Evolutionary conservation across 2,329 filamentous ascomycete species (phyloP), one percentile per base, ranked within the genome.

Genomic region (Cordyceps tenuipes): DNA sequence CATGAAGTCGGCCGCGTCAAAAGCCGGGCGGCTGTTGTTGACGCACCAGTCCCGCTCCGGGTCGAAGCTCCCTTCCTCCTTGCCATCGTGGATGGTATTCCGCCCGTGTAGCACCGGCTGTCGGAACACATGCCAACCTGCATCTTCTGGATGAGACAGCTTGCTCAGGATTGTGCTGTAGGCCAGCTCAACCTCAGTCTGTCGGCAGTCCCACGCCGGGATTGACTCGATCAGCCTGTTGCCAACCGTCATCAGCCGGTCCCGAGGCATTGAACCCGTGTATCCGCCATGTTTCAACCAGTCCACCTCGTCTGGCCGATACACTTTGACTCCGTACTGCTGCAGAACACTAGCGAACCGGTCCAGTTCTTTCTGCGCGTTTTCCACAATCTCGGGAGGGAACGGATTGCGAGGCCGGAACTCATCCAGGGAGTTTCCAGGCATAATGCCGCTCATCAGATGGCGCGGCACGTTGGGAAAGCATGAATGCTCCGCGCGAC

Each of bases 241-340:
- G 23, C 69, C 70, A 31, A 72, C 68, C 13, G 64, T 67, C 65
- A 72, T 66, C 9, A 72, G 55, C n/a, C 67, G 65, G 59, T 72
- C 70, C 12, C 69, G 66, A 6, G 70, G 69, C 69, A 72, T 72
- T 21, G 70, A 65, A 5, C 69, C 69, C 0, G 70, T 72, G 60
- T 72, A 72, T 34, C 68, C 67, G 57, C 64, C 64, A 58, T 66
- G 62, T 55, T 67, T 65, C 17, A 60, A 29, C 67, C 67, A 68
- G 59, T 66, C 58, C 19, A 66, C 61, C 46, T 57, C 55, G 5
- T 62, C 54, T 1, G 66, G 66, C 13, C 68, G 63, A 56, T 69
- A 66, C 31, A 70, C 67, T 3, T 61, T 62, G 26, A 68, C 59
- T 2, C 68, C 67, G 17, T 66, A 58, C 8, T 57, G 31, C 49